Evolutionary conservation across 2,329 filamentous ascomycete genomes (phyloP).

Genomic region (Berkeleyomyces basicola): DNA sequence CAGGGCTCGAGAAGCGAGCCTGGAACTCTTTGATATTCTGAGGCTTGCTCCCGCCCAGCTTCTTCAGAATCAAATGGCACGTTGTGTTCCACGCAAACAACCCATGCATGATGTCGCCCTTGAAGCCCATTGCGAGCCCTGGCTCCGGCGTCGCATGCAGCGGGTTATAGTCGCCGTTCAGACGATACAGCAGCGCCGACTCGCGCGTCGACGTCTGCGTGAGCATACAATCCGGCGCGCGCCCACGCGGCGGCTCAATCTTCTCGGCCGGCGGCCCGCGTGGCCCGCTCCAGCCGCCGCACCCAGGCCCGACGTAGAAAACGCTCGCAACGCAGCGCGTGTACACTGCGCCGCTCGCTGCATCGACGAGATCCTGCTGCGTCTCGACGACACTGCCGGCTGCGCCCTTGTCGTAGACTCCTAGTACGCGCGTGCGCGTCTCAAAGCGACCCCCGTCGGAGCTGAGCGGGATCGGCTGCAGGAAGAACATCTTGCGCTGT

Average conservation of each 20-base stretch:
- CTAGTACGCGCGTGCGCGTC: conserved; percentile 58
- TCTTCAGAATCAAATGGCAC: conserved; percentile 54
- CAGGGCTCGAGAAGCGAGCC: conserved; percentile 71
- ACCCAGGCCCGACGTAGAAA: conserved; percentile 53
- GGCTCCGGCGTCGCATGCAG: conserved; percentile 77
- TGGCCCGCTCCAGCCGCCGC: conserved; percentile 72
- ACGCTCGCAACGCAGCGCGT: conserved; percentile 46
- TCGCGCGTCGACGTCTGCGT: conserved; percentile 54
- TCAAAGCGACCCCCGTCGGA: conserved; percentile 61
- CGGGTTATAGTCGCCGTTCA: conserved; percentile 91
- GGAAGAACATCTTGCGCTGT: conserved; percentile 62
- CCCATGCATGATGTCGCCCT: conserved; percentile 76
- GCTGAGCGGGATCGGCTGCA: conserved; percentile 56
- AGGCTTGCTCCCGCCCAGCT: conserved; percentile 60
- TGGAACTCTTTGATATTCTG: conserved; percentile 77
- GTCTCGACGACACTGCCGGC: conserved; percentile 68
- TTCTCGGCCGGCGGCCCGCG: conserved; percentile 70
- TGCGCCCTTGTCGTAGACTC: conserved; percentile 81
- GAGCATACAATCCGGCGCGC: conserved; percentile 52
- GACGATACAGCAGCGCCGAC: conserved; percentile 61
- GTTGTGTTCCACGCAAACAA: conserved; percentile 76
- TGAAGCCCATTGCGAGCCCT: conserved; percentile 78
- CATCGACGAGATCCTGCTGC: conserved; percentile 61
- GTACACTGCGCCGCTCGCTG: conserved; percentile 35
- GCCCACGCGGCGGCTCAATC: conserved; percentile 59